Conservation (phyloP, 2,329 filamentous ascomycete genomes). For the Dactylonectria estremocensis region DNA sequence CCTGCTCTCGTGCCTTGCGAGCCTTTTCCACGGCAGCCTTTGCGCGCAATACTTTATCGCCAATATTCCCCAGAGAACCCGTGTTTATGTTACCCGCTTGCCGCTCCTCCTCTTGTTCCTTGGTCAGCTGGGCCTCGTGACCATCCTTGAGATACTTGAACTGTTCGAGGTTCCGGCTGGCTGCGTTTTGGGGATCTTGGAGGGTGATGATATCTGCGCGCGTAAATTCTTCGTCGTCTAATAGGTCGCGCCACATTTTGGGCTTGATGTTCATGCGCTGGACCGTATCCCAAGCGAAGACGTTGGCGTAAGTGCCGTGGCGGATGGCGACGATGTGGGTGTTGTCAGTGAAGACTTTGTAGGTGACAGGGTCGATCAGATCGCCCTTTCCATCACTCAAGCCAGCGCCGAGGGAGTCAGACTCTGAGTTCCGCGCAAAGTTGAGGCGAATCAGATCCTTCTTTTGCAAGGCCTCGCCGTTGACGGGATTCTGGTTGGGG, state of each 20-base stretch:
- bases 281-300: slow-evolving; percentile 96
- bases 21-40: slow-evolving; percentile 96
- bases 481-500: slow-evolving; percentile 87
- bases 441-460: slow-evolving; percentile 91
- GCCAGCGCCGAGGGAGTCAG: slow-evolving; percentile 64
- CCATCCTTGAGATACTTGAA: slow-evolving; percentile 95
- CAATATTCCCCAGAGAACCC: slow-evolving; percentile 82
- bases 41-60: slow-evolving; percentile 88
- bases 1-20: slow-evolving; percentile 78
- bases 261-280: slow-evolving; percentile 96
- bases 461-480: slow-evolving; percentile 83
- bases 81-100: slow-evolving; percentile 82
- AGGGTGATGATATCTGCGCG: slow-evolving; percentile 95
- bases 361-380: slow-evolving; percentile 95
- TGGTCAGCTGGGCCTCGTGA: slow-evolving; percentile 75
- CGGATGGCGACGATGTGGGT: slow-evolving; percentile 94
- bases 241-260: slow-evolving; percentile 94
- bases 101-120: slow-evolving; percentile 78
- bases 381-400: slow-evolving; percentile 76
- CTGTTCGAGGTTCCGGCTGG: slow-evolving; percentile 84
- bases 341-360: slow-evolving; percentile 98
- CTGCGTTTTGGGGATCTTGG: slow-evolving; percentile 94
- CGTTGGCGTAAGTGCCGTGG: slow-evolving; percentile 88
- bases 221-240: slow-evolving; percentile 89
- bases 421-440: slow-evolving; percentile 90